Evolutionary conservation across 2,329 filamentous ascomycete species (phyloP).

Genomic region (Colletotrichum trifolii): DNA sequence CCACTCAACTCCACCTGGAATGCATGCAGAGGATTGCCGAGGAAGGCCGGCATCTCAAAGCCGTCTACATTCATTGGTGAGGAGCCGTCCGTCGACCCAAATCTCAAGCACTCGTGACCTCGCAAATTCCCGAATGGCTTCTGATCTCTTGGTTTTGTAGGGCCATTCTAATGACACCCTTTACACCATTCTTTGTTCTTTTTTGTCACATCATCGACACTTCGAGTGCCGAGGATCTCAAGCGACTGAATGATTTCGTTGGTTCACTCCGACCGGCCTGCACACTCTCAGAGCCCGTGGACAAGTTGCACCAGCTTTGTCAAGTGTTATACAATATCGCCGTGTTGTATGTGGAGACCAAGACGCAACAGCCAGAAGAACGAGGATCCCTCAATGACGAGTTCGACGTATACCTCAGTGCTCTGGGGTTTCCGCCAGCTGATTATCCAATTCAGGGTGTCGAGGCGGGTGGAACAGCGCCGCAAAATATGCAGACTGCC

Average conservation of each 20-base stretch:
- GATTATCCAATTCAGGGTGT: constrained; percentile 38
- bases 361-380: constrained; percentile 58
- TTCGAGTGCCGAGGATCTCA: constrained; percentile 62
- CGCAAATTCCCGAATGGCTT: constrained; percentile 20
- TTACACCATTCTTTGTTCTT: constrained; percentile 69
- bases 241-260: constrained; percentile 66
- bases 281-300: constrained; percentile 32
- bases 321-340: constrained; percentile 71
- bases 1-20: constrained; percentile 57
- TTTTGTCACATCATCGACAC: constrained; percentile 70
- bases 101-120: background rate
- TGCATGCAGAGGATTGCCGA: constrained; percentile 52
- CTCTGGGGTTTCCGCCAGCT: constrained; percentile 68
- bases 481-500: constrained; percentile 46
- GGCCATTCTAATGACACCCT: constrained; percentile 67
- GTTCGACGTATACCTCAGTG: constrained; percentile 73
- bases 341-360: constrained; percentile 70
- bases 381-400: constrained; percentile 65
- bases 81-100: constrained; percentile 23
- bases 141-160: constrained; percentile 44
- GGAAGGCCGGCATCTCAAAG: constrained; percentile 52
- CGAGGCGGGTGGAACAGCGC: constrained; percentile 45
- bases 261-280: constrained; percentile 48
- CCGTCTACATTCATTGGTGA: constrained; percentile 65
- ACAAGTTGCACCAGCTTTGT: constrained; percentile 70